Evolutionary conservation across 257 asterid genomes (phyloP), one percentile per base, ranked within the genome.

Genomic region (Petrea volubilis): DNA sequence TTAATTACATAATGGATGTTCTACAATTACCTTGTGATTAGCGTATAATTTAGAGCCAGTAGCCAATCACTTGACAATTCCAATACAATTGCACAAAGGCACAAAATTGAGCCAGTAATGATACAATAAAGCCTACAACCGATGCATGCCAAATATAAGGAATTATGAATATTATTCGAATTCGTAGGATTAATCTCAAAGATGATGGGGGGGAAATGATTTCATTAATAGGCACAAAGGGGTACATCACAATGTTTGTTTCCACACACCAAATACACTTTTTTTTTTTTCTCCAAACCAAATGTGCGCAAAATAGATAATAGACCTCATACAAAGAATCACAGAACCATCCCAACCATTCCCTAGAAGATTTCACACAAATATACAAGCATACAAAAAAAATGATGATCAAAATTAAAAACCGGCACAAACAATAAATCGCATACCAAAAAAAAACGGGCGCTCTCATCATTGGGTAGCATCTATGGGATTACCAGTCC

Each of bases 401-500:
- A 74, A 68, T 55, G 50, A 61, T 74, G 70, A 46, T 57, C 77
- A 79, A 74, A 72, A 75, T 36, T 58, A 72, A 67, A 80, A 80
- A 72, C 78, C 68, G 41, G 23, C 73, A 71, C 61, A 63, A 68
- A 68, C 53, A 52, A 52, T 52, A 49, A 58, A 38, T 68, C 64
- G n/a, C 75, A 60, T 59, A 74, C 36, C 68, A 36, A 55, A 59
- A 64, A n/a, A n/a, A n/a, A n/a, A n/a, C n/a, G 31, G 66, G 59
- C 68, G 11, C 9, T 2, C 58, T 76, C 72, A 55, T 85, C 83
- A 74, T 66, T 87, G 91, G 71, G 82, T 66, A 34, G 88, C 78
- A 77, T 87, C 96, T 13, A 91, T 82, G 5, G 97, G 91, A 7
- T 90, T 62, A 41, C 99, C 99, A 0, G 93, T 90, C 85, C 99